Evolutionary conservation across 352 stramenopile genomes (phyloP).

Genomic region (Globisporangium mamillatum): DNA sequence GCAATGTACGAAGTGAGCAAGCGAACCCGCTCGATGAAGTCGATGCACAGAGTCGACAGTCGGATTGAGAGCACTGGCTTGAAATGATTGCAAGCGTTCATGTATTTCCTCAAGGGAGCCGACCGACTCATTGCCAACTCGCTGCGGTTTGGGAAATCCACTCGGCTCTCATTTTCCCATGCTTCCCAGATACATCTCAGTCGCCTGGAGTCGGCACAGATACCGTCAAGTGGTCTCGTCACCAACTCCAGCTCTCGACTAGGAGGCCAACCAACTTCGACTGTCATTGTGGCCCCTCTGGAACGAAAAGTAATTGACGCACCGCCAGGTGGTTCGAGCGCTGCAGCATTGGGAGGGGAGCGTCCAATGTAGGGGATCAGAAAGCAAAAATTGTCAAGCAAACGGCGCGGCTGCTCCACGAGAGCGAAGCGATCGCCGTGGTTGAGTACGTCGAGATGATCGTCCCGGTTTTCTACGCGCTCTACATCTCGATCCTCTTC

Average conservation of each 20-base stretch:
- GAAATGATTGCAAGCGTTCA: neutral
- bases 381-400: neutral
- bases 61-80: neutral
- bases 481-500: conserved; percentile 5
- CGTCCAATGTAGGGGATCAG: neutral
- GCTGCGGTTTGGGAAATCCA: too few species aligned
- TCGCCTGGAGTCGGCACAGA: too few species aligned
- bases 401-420: neutral
- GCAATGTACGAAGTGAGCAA: neutral
- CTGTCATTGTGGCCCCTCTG: too few species aligned
- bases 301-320: too few species aligned
- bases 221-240: too few species aligned
- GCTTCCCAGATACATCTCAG: too few species aligned
- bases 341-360: neutral
- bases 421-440: neutral
- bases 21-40: neutral
- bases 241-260: too few species aligned
- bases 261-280: too few species aligned
- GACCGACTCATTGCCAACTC: too few species aligned
- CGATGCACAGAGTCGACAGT: neutral
- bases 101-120: neutral
- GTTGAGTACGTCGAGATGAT: conserved; percentile 9
- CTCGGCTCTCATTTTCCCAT: too few species aligned
- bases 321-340: neutral
- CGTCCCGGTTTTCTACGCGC: conserved; percentile 6